phyloP scores from a whole-genome alignment of 805 yeast genomes.

The Blastobotrys terrestris region DNA sequence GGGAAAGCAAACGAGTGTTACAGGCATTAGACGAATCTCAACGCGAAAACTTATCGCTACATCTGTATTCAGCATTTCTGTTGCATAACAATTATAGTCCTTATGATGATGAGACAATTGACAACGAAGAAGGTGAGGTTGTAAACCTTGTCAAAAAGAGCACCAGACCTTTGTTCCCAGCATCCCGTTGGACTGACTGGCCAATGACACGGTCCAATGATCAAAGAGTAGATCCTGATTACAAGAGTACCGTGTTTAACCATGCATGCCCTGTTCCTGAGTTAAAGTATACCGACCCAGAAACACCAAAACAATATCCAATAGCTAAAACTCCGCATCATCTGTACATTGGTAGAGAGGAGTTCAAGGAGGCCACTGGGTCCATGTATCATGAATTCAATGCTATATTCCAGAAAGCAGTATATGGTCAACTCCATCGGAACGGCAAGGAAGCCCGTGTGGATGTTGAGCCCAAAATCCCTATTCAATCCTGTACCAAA shows the following conservation, averaged over 20 bases:
- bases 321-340: neutral
- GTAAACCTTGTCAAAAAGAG: conserved; percentile 20
- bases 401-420: conserved; percentile 17
- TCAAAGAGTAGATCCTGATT: neutral
- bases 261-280: conserved; percentile 19
- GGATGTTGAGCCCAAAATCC: conserved; percentile 6
- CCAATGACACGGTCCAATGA: conserved; percentile 34
- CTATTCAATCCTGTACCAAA: conserved; percentile 7
- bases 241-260: neutral
- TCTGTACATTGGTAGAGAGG: neutral
- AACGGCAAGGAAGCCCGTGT: conserved; percentile 4
- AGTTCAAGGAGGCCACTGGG: conserved; percentile 10
- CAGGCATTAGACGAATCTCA: conserved; percentile 21
- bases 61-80: conserved; percentile 54
- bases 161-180: conserved; percentile 32
- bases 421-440: conserved; percentile 19
- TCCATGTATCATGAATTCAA: conserved; percentile 22
- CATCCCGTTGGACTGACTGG: conserved; percentile 50
- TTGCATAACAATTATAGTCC: conserved; percentile 16
- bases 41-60: conserved; percentile 49
- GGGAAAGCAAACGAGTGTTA: conserved; percentile 8
- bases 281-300: conserved; percentile 10
- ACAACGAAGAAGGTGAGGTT: neutral
- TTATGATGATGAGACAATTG: neutral
- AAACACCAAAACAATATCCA: conserved; percentile 10